Conservation (phyloP, 345 rosid genomes). For the Eutrema japonicum region DNA sequence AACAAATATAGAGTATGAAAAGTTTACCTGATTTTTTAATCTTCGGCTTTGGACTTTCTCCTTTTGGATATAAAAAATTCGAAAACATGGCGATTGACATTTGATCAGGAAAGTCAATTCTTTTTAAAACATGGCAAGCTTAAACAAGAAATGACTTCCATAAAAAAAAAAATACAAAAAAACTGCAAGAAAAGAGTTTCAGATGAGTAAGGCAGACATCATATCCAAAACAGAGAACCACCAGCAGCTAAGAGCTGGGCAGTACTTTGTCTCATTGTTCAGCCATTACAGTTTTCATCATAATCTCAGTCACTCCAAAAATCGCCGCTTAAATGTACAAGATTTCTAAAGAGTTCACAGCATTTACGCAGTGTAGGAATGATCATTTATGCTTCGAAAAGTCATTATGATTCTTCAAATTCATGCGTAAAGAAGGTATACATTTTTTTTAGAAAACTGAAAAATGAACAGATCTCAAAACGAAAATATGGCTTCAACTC, state of each 20-base stretch:
- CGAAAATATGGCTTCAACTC: background rate
- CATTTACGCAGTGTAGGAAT: background rate
- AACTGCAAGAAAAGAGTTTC: constrained; percentile 44
- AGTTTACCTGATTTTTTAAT: background rate
- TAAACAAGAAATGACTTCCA: constrained; percentile 25
- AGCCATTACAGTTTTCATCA: constrained; percentile 56
- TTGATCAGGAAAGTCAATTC: constrained; percentile 29
- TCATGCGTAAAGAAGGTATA: background rate
- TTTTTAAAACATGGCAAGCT: constrained; percentile 33
- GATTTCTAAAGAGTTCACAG: background rate
- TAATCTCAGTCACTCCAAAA: constrained; percentile 27
- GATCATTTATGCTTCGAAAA: background rate
- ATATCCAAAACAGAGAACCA: constrained; percentile 50
- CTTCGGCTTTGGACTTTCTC: constrained; percentile 34
- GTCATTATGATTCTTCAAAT: constrained; percentile 18
- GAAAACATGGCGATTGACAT: constrained; percentile 17
- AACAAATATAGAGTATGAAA: constrained; percentile 7
- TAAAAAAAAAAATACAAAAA: background rate
- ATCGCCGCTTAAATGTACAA: background rate
- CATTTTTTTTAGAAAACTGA: background rate
- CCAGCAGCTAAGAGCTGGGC: constrained; percentile 65
- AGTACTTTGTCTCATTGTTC: constrained; percentile 47
- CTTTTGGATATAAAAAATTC: constrained; percentile 2
- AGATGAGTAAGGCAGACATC: constrained; percentile 80
- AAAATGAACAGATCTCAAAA: constrained; percentile 20